Evolutionary conservation across 352 stramenopile species (phyloP).

Genomic region (Phytophthora fragariaefolia): DNA sequence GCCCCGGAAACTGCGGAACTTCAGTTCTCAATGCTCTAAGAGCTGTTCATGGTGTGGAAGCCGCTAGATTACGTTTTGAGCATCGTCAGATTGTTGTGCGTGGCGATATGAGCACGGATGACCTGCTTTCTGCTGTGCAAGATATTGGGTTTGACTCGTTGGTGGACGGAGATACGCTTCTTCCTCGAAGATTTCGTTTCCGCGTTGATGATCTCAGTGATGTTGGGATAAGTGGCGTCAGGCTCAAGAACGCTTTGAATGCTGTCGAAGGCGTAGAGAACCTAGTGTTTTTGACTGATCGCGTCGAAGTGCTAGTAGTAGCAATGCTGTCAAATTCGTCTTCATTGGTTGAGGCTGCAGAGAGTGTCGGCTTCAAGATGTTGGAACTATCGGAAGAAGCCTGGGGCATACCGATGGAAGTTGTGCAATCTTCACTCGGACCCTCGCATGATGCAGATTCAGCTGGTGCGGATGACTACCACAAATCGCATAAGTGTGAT

Average conservation of each 20-base stretch:
- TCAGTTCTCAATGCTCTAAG: constrained; percentile 70
- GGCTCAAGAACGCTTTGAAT: constrained; percentile 36
- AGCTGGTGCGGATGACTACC: constrained; percentile 10
- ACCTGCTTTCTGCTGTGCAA: constrained; percentile 49
- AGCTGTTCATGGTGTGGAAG: constrained; percentile 52
- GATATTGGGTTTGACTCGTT: constrained; percentile 70
- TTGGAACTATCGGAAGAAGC: constrained; percentile 59
- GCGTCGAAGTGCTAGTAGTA: constrained; percentile 63
- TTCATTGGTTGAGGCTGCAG: constrained; percentile 46
- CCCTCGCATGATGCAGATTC: constrained; percentile 13
- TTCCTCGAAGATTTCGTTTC: constrained; percentile 64
- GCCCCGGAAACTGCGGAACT: constrained; percentile 73
- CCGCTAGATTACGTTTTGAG: constrained; percentile 64
- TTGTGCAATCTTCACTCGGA: constrained; percentile 25
- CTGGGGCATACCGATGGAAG: constrained; percentile 44
- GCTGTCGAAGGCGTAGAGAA: constrained; percentile 74
- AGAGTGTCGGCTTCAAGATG: constrained; percentile 53
- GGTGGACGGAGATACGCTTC: constrained; percentile 43
- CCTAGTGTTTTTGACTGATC: constrained; percentile 61
- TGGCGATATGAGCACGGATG: constrained; percentile 49
- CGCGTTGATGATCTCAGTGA: constrained; percentile 54
- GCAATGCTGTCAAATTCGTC: constrained; percentile 55
- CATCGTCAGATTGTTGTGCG: constrained; percentile 61
- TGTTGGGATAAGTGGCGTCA: constrained; percentile 28
- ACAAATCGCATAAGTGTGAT: constrained; percentile 62